Conservation (phyloP, 2,329 filamentous ascomycete genomes). For the Alternaria atra region DNA sequence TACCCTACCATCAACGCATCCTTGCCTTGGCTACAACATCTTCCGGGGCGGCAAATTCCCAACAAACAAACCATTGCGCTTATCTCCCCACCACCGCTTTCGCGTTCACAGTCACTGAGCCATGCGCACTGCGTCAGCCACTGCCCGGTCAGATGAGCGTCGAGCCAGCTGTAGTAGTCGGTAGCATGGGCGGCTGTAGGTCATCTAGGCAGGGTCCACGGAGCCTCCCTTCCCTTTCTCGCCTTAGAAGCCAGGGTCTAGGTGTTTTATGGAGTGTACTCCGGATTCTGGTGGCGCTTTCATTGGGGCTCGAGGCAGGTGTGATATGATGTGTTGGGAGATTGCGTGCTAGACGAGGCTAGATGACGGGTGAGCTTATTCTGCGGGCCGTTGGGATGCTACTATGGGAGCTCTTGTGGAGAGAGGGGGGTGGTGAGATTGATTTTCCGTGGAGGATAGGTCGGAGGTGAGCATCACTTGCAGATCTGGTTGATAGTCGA, state of each 20-base stretch:
- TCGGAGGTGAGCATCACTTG: not conserved
- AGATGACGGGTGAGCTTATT: constrained; percentile 21
- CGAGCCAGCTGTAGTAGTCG: not conserved
- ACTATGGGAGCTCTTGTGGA: constrained; percentile 8
- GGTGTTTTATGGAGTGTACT: constrained; percentile 11
- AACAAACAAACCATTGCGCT: constrained; percentile 16
- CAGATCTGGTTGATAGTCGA: not conserved
- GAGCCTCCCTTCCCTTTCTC: not conserved
- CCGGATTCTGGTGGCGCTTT: constrained; percentile 5
- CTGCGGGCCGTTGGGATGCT: constrained; percentile 21
- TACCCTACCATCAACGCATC: constrained; percentile 5
- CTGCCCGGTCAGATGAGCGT: constrained; percentile 2
- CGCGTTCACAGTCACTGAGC: not conserved
- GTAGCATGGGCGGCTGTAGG: constrained; percentile 5
- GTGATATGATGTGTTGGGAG: constrained; percentile 15
- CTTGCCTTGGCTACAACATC: constrained; percentile 5
- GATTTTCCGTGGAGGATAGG: constrained; percentile 2
- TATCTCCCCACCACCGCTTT: constrained; percentile 11
- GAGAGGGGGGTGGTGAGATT: constrained; percentile 6
- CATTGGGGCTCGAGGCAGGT: not conserved
- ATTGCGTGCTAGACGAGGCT: constrained; percentile 15
- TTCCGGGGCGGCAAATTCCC: constrained; percentile 22
- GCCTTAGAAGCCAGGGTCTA: not conserved
- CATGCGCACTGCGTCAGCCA: constrained; percentile 7
- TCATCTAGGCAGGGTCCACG: constrained; percentile 11